A percentile compares a stretch with the other conserved stretches of the same genome.
phyloP scores from a whole-genome alignment of 2,329 filamentous ascomycete genomes.

The Colletotrichum abscissum region DNA sequence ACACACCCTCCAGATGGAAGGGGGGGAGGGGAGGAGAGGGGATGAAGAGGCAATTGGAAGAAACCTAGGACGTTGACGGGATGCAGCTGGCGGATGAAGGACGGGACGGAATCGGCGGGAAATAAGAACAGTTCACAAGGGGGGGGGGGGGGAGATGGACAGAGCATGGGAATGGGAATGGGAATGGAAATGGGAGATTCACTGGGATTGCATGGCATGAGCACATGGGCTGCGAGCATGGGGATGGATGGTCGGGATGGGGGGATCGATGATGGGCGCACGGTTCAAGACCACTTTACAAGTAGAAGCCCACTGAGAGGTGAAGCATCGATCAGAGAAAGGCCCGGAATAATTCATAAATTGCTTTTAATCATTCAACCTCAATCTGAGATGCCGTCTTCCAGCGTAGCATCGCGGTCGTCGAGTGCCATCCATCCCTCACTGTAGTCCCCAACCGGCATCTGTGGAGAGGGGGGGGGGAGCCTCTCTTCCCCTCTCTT shows the following conservation, averaged over 20 bases:
- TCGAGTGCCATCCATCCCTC: neutral
- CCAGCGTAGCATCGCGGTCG: neutral
- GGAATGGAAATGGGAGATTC: neutral
- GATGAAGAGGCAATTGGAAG: conserved; percentile 17
- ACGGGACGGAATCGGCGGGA: conserved; percentile 30
- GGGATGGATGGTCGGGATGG: neutral
- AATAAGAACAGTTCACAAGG: neutral
- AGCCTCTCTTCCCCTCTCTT: neutral
- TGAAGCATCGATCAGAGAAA: neutral
- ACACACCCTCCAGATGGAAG: conserved; percentile 13
- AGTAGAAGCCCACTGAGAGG: neutral
- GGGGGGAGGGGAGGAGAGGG: conserved; percentile 8
- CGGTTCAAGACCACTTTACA: conserved; percentile 22
- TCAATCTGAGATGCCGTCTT: neutral
- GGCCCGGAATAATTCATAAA: neutral
- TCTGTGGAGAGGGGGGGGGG: neutral
- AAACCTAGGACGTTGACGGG: neutral
- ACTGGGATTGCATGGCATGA: no score
- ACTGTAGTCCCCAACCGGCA: neutral
- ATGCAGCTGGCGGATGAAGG: conserved; percentile 1
- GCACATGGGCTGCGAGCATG: neutral
- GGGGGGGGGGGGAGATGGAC: neutral
- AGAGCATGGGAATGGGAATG: conserved; percentile 17
- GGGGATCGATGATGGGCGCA: conserved; percentile 1
- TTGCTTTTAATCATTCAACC: neutral